These are phyloP conservation scores for Kluyveromyces nonfermentans DNA, from an alignment of 805 yeast species.

Conservation along the genomic window DNA sequence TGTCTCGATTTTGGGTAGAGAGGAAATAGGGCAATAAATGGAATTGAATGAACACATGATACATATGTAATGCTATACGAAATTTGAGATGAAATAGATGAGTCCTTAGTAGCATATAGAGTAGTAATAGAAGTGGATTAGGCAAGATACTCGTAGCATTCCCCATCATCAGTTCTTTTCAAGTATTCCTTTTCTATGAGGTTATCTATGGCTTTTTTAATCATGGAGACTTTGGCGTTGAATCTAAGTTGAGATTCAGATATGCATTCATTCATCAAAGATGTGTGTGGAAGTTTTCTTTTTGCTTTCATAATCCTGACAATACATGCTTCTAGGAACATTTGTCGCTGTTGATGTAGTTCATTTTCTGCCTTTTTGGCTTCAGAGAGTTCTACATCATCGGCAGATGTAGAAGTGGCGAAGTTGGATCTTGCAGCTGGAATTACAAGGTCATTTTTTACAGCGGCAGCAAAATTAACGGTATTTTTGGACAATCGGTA, in stretches of 20 bases:
- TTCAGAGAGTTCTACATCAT: slow-evolving; percentile 47
- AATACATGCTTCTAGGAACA: slow-evolving; percentile 83
- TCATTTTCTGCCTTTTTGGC: slow-evolving; percentile 64
- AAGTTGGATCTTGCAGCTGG: slow-evolving; percentile 6
- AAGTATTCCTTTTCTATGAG: slow-evolving; percentile 82
- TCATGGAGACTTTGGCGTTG: slow-evolving; percentile 75
- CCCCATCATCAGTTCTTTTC: slow-evolving; percentile 62
- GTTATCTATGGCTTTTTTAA: slow-evolving; percentile 76
- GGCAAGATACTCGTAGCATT: slow-evolving; percentile 74
- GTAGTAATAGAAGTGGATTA: slow-evolving; percentile 18
- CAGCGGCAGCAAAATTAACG: slow-evolving; percentile 64
- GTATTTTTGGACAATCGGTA: slow-evolving; percentile 78
- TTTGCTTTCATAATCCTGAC: slow-evolving; percentile 96
- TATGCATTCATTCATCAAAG: slow-evolving; percentile 77
- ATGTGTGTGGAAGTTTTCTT: slow-evolving; percentile 66
- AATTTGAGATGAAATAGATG: background rate
- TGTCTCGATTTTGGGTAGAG: no score
- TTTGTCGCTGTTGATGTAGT: slow-evolving; percentile 77
- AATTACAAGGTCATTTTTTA: slow-evolving; percentile 31
- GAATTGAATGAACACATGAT: background rate
- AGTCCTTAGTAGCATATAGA: no score
- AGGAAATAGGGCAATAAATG: no score
- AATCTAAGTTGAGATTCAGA: slow-evolving; percentile 76
- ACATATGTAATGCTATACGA: background rate
- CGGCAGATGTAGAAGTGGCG: slow-evolving; percentile 35